Conservation (phyloP, 2,329 filamentous ascomycete species). For the Mariannaea elegans region DNA sequence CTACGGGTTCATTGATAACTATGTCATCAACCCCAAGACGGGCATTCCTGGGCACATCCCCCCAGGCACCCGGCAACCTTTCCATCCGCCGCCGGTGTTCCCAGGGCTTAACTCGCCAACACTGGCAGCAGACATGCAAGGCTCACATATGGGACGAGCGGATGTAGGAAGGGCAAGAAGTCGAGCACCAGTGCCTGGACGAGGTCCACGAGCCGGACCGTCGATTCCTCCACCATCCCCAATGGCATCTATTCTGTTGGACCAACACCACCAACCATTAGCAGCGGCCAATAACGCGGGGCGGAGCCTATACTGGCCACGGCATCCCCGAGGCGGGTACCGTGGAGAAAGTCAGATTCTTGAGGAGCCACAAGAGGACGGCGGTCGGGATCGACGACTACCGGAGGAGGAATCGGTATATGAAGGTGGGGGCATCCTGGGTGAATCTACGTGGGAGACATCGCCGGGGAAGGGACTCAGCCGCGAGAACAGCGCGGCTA, state of each 20-base stretch:
- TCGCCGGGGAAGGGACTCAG: slow-evolving; percentile 61
- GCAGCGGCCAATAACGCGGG: slow-evolving; percentile 55
- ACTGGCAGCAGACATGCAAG: slow-evolving; percentile 63
- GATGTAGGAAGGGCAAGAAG: slow-evolving; percentile 56
- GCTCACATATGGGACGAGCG: slow-evolving; percentile 54
- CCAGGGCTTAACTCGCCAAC: slow-evolving; percentile 74
- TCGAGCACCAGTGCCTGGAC: slow-evolving; percentile 47
- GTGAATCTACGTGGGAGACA: slow-evolving; percentile 68
- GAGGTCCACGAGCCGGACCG: slow-evolving; percentile 45
- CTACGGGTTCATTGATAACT: slow-evolving; percentile 94
- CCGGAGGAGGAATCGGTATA: slow-evolving; percentile 66
- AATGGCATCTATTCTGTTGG: slow-evolving; percentile 77
- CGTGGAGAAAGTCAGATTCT: slow-evolving; percentile 61
- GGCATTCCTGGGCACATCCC: slow-evolving; percentile 70
- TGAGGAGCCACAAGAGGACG: slow-evolving; percentile 64
- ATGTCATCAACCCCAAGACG: slow-evolving; percentile 77
- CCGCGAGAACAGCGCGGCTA: slow-evolving; percentile 60
- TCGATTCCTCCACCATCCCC: slow-evolving; percentile 65
- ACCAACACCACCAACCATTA: slow-evolving; percentile 76
- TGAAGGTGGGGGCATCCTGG: slow-evolving; percentile 60
- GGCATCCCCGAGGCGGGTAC: slow-evolving; percentile 55
- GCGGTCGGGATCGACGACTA: slow-evolving; percentile 48
- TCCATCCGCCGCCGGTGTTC: slow-evolving; percentile 80
- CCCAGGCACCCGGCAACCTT: slow-evolving; percentile 61
- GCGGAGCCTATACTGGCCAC: slow-evolving; percentile 57